A percentile compares a stretch with the other conserved stretches of the same genome.
Evolutionary conservation across 805 yeast species (phyloP).

Genomic region (Candida mattraensis): DNA sequence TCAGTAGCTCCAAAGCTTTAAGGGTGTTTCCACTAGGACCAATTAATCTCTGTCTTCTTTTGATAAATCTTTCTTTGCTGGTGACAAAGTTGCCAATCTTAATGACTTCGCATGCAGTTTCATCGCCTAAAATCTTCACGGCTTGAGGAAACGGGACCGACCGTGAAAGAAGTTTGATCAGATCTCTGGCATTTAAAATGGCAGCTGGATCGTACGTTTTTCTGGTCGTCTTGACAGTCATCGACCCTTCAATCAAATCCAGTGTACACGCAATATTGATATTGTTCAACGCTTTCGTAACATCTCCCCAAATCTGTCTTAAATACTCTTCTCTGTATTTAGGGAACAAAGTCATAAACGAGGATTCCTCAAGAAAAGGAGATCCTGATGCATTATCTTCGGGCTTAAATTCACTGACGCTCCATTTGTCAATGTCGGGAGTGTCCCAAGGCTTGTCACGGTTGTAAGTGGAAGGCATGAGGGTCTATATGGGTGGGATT

Average conservation of each 20-base stretch:
- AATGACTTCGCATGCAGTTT: constrained; percentile 91
- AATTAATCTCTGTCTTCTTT: constrained; percentile 92
- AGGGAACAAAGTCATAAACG: constrained; percentile 93
- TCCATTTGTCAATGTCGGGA: constrained; percentile 92
- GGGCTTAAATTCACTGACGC: constrained; percentile 79
- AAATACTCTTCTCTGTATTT: constrained; percentile 92
- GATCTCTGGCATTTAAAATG: constrained; percentile 90
- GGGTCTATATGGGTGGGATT: background rate
- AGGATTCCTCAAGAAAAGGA: constrained; percentile 93
- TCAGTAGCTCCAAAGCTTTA: constrained; percentile 89
- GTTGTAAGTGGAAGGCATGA: constrained; percentile 90
- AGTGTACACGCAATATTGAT: constrained; percentile 80
- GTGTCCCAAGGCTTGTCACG: constrained; percentile 98
- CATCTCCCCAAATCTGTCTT: constrained; percentile 90
- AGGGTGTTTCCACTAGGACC: constrained; percentile 97
- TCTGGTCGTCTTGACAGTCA: constrained; percentile 94
- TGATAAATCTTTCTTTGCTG: constrained; percentile 90
- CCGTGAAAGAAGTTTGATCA: constrained; percentile 89
- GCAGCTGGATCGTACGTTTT: constrained; percentile 95
- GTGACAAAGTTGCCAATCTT: constrained; percentile 88
- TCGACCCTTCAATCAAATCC: constrained; percentile 93
- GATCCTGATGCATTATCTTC: constrained; percentile 86
- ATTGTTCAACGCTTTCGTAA: constrained; percentile 72
- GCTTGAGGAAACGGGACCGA: constrained; percentile 98
- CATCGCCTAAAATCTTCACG: constrained; percentile 85